A percentile compares a stretch with the other conserved stretches of the same genome.
phyloP scores from a whole-genome alignment of 345 rosid species.

The Durio zibethinus region DNA sequence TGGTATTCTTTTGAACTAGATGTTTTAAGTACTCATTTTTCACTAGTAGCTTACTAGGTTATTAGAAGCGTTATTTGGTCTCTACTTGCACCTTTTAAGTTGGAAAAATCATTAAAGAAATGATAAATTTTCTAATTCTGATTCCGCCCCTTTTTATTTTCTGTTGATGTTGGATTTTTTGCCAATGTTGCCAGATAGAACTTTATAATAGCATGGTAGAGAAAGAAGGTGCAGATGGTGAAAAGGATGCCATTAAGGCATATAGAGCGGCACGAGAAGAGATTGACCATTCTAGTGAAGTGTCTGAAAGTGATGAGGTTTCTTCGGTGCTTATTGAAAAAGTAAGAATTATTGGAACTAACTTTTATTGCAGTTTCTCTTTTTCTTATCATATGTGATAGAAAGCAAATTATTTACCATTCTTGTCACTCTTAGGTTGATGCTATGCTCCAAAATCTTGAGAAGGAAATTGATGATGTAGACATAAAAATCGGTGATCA shows the following conservation, averaged over 20 bases:
- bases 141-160: not conserved
- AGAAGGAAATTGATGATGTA: constrained; percentile 91
- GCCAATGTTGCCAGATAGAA: constrained; percentile 55
- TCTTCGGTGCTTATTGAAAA: constrained; percentile 75
- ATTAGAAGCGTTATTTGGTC: not conserved
- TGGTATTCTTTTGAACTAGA: not conserved
- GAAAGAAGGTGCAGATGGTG: constrained; percentile 61
- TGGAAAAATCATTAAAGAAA: not conserved
- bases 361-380: not conserved
- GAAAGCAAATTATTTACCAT: not conserved
- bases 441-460: constrained; percentile 88
- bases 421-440: constrained; percentile 51
- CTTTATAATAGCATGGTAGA: constrained; percentile 83
- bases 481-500: constrained; percentile 81
- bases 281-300: constrained; percentile 43
- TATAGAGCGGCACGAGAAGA: constrained; percentile 80
- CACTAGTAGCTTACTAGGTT: not conserved
- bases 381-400: not conserved
- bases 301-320: constrained; percentile 50
- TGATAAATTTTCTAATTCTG: not conserved
- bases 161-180: constrained; percentile 7
- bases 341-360: constrained; percentile 29
- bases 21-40: not conserved
- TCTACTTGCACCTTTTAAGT: not conserved
- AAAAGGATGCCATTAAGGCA: constrained; percentile 69